A percentile compares a stretch with the other conserved stretches of the same genome.
Evolutionary conservation across 257 asterid genomes (phyloP).

Genomic region (Galeopsis tetrahit): DNA sequence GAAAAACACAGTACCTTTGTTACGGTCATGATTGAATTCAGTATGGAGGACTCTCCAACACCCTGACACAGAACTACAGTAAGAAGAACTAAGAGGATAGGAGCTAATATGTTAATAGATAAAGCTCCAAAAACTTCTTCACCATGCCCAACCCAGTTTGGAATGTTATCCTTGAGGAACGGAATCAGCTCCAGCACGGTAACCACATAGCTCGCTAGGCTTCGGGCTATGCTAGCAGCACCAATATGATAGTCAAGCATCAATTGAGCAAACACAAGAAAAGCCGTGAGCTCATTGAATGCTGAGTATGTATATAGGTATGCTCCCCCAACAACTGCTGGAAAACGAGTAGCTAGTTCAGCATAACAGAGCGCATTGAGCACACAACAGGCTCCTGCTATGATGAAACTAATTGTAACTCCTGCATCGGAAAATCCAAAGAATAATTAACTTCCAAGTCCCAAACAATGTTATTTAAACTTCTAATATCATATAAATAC

Average conservation of each 20-base stretch:
- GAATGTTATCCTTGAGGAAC: conserved; percentile 71
- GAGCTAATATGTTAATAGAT: conserved; percentile 83
- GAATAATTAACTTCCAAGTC: conserved; percentile 23
- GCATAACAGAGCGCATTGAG: conserved; percentile 95
- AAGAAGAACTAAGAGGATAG: conserved; percentile 75
- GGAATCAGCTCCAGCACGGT: conserved; percentile 83
- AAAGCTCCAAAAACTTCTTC: conserved; percentile 78
- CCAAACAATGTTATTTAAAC: not conserved
- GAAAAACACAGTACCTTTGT: conserved; percentile 60
- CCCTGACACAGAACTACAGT: conserved; percentile 82
- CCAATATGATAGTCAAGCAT: conserved; percentile 98
- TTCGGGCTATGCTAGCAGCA: conserved; percentile 98
- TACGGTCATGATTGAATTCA: conserved; percentile 78
- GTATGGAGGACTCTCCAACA: conserved; percentile 87
- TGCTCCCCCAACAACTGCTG: conserved; percentile 99
- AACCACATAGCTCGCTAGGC: conserved; percentile 88
- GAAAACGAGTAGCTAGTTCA: conserved; percentile 86
- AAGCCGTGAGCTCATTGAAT: conserved; percentile 91
- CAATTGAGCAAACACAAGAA: conserved; percentile 90
- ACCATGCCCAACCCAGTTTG: conserved; percentile 95
- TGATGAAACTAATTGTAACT: conserved; percentile 80
- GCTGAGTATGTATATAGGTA: conserved; percentile 89
- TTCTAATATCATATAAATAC: not conserved
- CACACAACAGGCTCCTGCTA: conserved; percentile 88
- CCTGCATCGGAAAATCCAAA: conserved; percentile 58